phyloP scores from a whole-genome alignment of 2,329 filamentous ascomycete genomes.

The Alternaria alternata region DNA sequence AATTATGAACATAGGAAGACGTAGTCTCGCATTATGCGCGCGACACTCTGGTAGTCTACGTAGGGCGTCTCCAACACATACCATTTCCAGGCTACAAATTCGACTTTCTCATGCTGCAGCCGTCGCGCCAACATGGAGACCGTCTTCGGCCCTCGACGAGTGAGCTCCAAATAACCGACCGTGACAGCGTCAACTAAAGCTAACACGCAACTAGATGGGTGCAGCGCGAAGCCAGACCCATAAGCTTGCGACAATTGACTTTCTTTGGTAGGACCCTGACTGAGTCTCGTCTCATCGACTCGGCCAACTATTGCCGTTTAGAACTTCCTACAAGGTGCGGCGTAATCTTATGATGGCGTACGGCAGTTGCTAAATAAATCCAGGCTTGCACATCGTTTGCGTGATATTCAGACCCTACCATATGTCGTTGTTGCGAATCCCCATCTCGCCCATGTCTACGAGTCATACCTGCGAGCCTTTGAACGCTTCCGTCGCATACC shows the following conservation, averaged over 20 bases:
- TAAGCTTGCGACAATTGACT: conserved; percentile 94
- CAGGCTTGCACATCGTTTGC: conserved; percentile 89
- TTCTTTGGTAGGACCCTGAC: conserved; percentile 96
- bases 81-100: not conserved
- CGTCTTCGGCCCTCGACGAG: conserved; percentile 68
- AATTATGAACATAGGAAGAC: conserved; percentile 28
- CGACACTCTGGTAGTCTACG: conserved; percentile 1
- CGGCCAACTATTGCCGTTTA: conserved; percentile 95
- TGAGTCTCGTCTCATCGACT: conserved; percentile 86
- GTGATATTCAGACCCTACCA: conserved; percentile 95
- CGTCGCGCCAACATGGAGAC: conserved; percentile 64
- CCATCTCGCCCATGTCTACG: conserved; percentile 93
- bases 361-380: conserved; percentile 22
- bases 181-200: not conserved
- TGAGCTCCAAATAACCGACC: conserved; percentile 43
- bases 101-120: conserved; percentile 38
- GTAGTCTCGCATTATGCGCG: conserved; percentile 13
- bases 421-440: conserved; percentile 96
- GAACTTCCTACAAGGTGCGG: conserved; percentile 83
- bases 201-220: conserved; percentile 74
- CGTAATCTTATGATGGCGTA: not conserved
- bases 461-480: conserved; percentile 96
- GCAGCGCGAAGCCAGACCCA: conserved; percentile 88
- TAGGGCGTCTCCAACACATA: conserved; percentile 20
- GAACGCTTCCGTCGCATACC: conserved; percentile 85